These are phyloP conservation scores for Monosporascus sp. DNA, from an alignment of 2,329 filamentous ascomycete genomes.

Conservation along the genomic window DNA sequence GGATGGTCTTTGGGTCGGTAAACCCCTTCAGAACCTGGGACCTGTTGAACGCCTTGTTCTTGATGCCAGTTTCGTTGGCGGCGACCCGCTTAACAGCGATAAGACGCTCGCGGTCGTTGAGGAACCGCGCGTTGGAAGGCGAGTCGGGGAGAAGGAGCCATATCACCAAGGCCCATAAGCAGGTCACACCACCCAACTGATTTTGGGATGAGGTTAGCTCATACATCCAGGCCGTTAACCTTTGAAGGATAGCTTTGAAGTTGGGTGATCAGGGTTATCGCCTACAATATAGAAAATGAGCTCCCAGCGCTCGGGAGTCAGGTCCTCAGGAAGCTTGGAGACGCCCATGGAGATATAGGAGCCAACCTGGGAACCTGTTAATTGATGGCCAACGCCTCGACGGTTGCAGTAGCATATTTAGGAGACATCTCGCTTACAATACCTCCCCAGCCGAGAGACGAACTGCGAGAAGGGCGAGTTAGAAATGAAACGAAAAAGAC, in stretches of 20 bases:
- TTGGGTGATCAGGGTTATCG: too few species aligned
- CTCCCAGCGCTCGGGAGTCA: slow-evolving; percentile 26
- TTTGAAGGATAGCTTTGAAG: too few species aligned
- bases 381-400: too few species aligned
- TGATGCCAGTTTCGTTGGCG: slow-evolving; percentile 29
- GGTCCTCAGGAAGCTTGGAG: slow-evolving; percentile 19
- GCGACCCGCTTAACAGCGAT: slow-evolving; percentile 27
- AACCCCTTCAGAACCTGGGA: slow-evolving; percentile 23
- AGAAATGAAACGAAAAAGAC: background rate
- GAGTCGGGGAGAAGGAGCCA: slow-evolving; percentile 28
- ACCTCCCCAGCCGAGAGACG: slow-evolving; percentile 23
- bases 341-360: slow-evolving; percentile 30
- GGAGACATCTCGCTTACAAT: slow-evolving; percentile 4
- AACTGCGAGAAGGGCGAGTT: too few species aligned
- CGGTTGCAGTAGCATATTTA: too few species aligned
- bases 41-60: slow-evolving; percentile 27
- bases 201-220: background rate
- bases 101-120: slow-evolving; percentile 23
- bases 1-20: slow-evolving; percentile 24
- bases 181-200: slow-evolving; percentile 27
- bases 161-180: slow-evolving; percentile 27
- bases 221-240: too few species aligned
- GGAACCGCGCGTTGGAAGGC: slow-evolving; percentile 25
- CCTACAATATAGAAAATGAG: slow-evolving; percentile 26
- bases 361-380: background rate